Percentiles rank a stretch among this genome's conserved stretches.
Evolutionary conservation across 73 alveolate species (phyloP).

Genomic region (Durusdinium trenchii): DNA sequence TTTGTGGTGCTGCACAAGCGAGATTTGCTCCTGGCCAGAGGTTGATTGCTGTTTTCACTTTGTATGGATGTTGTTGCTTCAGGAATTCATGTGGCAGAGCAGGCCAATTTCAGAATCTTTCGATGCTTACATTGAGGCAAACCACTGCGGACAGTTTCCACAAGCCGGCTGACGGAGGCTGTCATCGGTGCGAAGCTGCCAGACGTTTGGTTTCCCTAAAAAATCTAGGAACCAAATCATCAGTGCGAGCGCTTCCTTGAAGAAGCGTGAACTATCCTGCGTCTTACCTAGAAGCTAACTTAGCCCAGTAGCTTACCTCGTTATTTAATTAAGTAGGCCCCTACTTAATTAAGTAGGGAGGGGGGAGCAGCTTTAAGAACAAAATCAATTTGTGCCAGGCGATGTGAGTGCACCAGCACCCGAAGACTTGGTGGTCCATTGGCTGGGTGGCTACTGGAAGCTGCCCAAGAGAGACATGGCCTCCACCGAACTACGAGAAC

Average conservation of each 20-base stretch:
- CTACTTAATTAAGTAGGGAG: too few species aligned
- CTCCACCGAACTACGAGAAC: conserved; percentile 73
- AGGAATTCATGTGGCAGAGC: neutral
- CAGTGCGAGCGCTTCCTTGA: too few species aligned
- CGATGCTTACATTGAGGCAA: neutral
- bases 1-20: conserved; percentile 66
- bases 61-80: neutral
- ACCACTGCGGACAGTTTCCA: neutral
- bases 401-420: conserved; percentile 17
- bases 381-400: neutral
- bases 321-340: too few species aligned
- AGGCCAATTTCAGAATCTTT: too few species aligned
- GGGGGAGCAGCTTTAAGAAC: neutral
- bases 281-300: too few species aligned
- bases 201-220: too few species aligned
- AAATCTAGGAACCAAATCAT: too few species aligned
- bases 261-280: too few species aligned
- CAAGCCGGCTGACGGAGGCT: conserved; percentile 32
- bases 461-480: conserved; percentile 68
- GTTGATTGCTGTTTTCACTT: neutral
- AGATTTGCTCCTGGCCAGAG: conserved; percentile 28
- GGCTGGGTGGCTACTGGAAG: conserved; percentile 94
- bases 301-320: too few species aligned
- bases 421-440: conserved; percentile 73
- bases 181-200: too few species aligned